phyloP scores from a whole-genome alignment of 2,329 filamentous ascomycete genomes.

The Apiospora kogelbergensis region DNA sequence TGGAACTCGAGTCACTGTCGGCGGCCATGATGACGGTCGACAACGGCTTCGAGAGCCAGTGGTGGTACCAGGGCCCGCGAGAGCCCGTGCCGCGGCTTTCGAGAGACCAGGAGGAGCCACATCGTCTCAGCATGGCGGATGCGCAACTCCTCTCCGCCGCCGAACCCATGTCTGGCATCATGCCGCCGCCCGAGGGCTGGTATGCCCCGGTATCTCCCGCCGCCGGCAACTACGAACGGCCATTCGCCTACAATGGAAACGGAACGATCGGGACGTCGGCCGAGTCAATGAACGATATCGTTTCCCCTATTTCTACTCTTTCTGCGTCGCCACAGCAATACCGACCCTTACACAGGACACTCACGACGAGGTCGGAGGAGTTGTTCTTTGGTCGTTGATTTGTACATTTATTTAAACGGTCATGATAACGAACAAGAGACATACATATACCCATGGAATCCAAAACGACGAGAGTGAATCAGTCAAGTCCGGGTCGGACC shows the following conservation, averaged over 20 bases:
- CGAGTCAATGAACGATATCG: not conserved
- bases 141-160: constrained; percentile 24
- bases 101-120: constrained; percentile 21
- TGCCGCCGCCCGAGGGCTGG: constrained; percentile 16
- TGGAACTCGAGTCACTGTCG: constrained; percentile 49
- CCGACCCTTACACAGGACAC: not conserved
- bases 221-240: not conserved
- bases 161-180: constrained; percentile 22
- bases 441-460: not conserved
- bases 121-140: constrained; percentile 22
- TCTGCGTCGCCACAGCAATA: not conserved
- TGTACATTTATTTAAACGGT: not conserved
- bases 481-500: not conserved
- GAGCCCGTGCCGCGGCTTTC: constrained; percentile 25
- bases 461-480: not conserved
- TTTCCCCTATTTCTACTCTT: not conserved
- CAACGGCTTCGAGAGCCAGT: constrained; percentile 58
- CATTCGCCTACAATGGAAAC: not conserved
- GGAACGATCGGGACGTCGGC: not conserved
- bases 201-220: constrained; percentile 1
- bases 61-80: constrained; percentile 52
- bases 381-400: constrained; percentile 6
- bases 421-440: not conserved
- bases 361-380: constrained; percentile 10
- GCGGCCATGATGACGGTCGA: constrained; percentile 57